These are phyloP conservation scores for Colletotrichum shisoi DNA, from an alignment of 2,329 filamentous ascomycete species.

Conservation along the genomic window DNA sequence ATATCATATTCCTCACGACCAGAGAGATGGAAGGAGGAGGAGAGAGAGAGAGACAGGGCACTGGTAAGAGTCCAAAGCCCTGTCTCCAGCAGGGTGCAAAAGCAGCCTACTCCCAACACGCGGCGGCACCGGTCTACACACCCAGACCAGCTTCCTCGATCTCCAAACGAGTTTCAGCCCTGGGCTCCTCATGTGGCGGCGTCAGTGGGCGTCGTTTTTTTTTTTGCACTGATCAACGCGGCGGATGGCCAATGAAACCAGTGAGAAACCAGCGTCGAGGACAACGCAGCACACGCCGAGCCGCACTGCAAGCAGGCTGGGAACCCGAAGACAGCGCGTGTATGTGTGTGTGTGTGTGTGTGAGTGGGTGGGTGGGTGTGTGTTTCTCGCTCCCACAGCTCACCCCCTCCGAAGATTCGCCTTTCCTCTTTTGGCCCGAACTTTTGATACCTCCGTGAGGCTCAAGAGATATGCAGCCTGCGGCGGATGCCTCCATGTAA, in stretches of 20 bases:
- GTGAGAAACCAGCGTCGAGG: slow-evolving; percentile 14
- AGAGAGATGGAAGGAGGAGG: neutral
- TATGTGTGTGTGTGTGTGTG: no score
- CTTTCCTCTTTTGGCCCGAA: slow-evolving; percentile 15
- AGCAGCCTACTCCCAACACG: neutral
- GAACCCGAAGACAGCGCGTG: neutral
- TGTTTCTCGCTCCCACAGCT: neutral
- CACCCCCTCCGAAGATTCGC: neutral
- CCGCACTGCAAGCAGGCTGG: slow-evolving; percentile 14
- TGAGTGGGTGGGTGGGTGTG: no score
- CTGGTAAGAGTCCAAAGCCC: slow-evolving; percentile 18
- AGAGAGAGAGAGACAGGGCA: no score
- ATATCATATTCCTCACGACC: neutral
- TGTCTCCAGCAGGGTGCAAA: slow-evolving; percentile 9
- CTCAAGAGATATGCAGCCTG: slow-evolving; percentile 21
- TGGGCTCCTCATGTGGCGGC: slow-evolving; percentile 19
- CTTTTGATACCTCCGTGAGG: slow-evolving; percentile 25
- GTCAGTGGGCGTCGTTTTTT: slow-evolving; percentile 4
- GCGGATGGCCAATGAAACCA: slow-evolving; percentile 31
- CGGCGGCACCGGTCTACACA: neutral
- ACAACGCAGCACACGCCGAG: slow-evolving; percentile 25
- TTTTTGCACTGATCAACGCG: slow-evolving; percentile 26
- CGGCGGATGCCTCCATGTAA: neutral
- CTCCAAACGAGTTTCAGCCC: slow-evolving; percentile 23
- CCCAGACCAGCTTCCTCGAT: neutral